Percentiles rank a stretch among this genome's conserved stretches.
phyloP scores from a whole-genome alignment of 192 early-diverging fungal genomes.

The Podila verticillata region DNA sequence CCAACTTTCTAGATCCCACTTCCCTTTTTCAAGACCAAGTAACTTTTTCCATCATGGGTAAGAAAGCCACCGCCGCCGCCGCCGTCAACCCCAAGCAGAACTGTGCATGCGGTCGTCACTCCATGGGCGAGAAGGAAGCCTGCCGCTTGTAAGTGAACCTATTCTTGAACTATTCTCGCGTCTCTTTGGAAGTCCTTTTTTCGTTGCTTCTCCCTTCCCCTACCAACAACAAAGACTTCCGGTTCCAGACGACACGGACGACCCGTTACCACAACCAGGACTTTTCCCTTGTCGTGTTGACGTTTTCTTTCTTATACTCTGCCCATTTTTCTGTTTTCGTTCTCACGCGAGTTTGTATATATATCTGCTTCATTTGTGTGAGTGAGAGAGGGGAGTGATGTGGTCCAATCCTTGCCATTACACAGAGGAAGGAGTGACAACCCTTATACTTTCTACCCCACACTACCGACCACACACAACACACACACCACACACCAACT shows the following conservation, averaged over 20 bases:
- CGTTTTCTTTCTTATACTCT: no score
- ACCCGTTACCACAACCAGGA: no score
- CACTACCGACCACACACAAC: not conserved
- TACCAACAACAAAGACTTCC: not conserved
- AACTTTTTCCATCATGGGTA: conserved; percentile 27
- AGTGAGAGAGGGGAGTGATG: not conserved
- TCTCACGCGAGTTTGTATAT: no score
- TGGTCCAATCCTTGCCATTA: not conserved
- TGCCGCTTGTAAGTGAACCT: conserved; percentile 46
- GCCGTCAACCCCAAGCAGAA: conserved; percentile 42
- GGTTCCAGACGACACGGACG: no score
- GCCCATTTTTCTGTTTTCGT: no score
- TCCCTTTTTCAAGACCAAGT: not conserved
- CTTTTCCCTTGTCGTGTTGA: no score
- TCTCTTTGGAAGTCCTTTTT: not conserved
- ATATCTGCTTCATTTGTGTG: no score
- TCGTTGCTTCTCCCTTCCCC: not conserved
- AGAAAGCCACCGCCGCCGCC: conserved; percentile 37
- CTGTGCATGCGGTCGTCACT: conserved; percentile 49
- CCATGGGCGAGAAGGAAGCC: conserved; percentile 48
- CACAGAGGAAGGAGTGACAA: not conserved
- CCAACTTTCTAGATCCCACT: not conserved
- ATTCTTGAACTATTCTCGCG: not conserved
- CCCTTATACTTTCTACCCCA: conserved; percentile 1
- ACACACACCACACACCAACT: not conserved